Evolutionary conservation across 2,329 filamentous ascomycete species (phyloP).

Genomic region (Scedosporium minutisporum): DNA sequence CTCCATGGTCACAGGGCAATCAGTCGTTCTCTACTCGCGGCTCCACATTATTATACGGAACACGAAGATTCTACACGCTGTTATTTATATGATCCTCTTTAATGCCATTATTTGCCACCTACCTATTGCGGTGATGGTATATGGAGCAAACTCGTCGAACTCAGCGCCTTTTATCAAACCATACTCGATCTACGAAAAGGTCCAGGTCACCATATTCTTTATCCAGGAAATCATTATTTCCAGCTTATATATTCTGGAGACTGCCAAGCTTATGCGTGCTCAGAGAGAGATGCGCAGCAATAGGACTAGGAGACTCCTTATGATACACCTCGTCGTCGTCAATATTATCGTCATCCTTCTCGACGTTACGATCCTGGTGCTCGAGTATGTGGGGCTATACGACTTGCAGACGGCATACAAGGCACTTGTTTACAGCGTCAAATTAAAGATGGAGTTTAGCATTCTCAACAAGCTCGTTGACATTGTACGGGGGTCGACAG

Average conservation of each 20-base stretch:
- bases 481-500: conserved; percentile 9
- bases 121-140: conserved; percentile 44
- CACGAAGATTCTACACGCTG: conserved; percentile 33
- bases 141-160: conserved; percentile 32
- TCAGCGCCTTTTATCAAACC: conserved; percentile 13
- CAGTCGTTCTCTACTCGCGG: conserved; percentile 52
- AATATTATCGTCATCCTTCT: conserved; percentile 36
- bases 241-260: conserved; percentile 42
- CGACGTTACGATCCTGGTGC: conserved; percentile 25
- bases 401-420: conserved; percentile 24
- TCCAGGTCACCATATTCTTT: conserved; percentile 47
- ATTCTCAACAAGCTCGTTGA: conserved; percentile 25
- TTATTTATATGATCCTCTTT: conserved; percentile 47
- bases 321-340: conserved; percentile 32
- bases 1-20: conserved; percentile 51
- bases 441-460: conserved; percentile 26
- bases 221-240: conserved; percentile 46
- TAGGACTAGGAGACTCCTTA: conserved; percentile 13
- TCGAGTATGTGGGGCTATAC: conserved; percentile 23
- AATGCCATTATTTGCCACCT: conserved; percentile 44
- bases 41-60: conserved; percentile 49
- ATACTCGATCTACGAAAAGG: conserved; percentile 41
- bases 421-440: conserved; percentile 23
- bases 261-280: conserved; percentile 35
- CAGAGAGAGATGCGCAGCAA: conserved; percentile 21